Conservation (phyloP, 176 grass and related monocot genomes). For the Oryza nivara region DNA sequence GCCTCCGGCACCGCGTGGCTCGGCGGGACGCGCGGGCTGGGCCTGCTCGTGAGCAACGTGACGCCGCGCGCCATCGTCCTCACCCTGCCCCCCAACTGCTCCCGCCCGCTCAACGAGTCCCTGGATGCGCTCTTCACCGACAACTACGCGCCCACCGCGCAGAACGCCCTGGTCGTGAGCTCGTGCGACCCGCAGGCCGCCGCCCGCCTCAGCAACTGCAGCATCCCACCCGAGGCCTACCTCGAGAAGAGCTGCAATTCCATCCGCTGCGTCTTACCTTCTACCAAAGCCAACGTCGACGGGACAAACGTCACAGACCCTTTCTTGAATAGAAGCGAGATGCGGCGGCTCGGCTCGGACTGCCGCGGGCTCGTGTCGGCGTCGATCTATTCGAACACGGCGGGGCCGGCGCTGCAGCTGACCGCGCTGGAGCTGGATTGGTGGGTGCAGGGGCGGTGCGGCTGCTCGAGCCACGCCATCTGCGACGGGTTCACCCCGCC, state of each 20-base stretch:
- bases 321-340: neutral
- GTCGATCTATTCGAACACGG: neutral
- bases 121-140: neutral
- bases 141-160: slow-evolving; percentile 9
- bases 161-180: slow-evolving; percentile 34
- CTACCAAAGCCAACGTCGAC: neutral
- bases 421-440: slow-evolving; percentile 43
- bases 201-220: slow-evolving; percentile 33
- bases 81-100: neutral
- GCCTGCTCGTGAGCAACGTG: slow-evolving; percentile 47
- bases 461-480: slow-evolving; percentile 18
- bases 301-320: no score
- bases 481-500: slow-evolving; percentile 35
- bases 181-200: neutral
- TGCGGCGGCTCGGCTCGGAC: neutral
- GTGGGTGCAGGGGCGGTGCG: slow-evolving; percentile 52
- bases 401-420: slow-evolving; percentile 37
- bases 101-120: slow-evolving; percentile 34
- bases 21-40: neutral
- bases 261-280: slow-evolving; percentile 35
- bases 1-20: slow-evolving; percentile 25
- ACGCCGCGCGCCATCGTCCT: slow-evolving; percentile 44
- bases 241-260: neutral
- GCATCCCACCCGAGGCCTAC: neutral
- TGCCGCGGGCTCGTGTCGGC: slow-evolving; percentile 42